A percentile compares a stretch with the other conserved stretches of the same genome.
These are phyloP conservation scores for Tulasnella sp. DNA, from an alignment of 768 basidiomycete species.

Conservation along the genomic window DNA sequence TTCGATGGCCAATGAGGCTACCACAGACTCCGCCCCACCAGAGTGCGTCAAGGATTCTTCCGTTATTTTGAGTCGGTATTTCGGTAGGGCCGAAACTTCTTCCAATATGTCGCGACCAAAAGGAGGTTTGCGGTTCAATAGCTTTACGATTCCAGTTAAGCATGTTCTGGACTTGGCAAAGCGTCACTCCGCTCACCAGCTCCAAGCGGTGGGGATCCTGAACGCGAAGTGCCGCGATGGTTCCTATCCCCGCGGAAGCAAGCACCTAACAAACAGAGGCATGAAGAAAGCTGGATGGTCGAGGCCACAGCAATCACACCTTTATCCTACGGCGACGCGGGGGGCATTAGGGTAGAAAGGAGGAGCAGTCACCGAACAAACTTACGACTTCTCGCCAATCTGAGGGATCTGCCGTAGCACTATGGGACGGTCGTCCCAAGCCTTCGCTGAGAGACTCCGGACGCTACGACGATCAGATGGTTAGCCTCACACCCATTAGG, in stretches of 20 bases:
- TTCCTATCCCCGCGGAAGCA: slow-evolving; percentile 61
- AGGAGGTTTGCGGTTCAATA: slow-evolving; percentile 64
- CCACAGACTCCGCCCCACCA: slow-evolving; percentile 47
- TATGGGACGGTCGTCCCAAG: slow-evolving; percentile 84
- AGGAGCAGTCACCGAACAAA: background rate
- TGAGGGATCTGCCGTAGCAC: slow-evolving; percentile 81
- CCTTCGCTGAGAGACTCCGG: slow-evolving; percentile 70
- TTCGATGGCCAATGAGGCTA: slow-evolving; percentile 48
- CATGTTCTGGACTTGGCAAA: background rate
- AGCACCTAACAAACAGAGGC: slow-evolving; percentile 46
- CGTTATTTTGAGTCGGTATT: slow-evolving; percentile 47
- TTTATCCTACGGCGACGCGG: slow-evolving; percentile 22
- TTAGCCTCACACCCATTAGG: background rate
- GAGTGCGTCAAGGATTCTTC: slow-evolving; percentile 40
- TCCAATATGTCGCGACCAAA: slow-evolving; percentile 66
- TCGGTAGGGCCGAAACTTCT: slow-evolving; percentile 55
- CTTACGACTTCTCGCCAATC: slow-evolving; percentile 90
- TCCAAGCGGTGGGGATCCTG: slow-evolving; percentile 59
- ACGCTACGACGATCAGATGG: slow-evolving; percentile 33
- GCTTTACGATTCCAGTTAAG: slow-evolving; percentile 34
- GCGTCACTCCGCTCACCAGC: slow-evolving; percentile 35
- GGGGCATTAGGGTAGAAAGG: background rate
- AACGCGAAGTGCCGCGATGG: slow-evolving; percentile 48
- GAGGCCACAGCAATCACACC: slow-evolving; percentile 20
- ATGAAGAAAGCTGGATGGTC: background rate